A percentile compares a stretch with the other conserved stretches of the same genome.
Conservation (phyloP, 352 stramenopile genomes). For the Pythium utonaiense region DNA sequence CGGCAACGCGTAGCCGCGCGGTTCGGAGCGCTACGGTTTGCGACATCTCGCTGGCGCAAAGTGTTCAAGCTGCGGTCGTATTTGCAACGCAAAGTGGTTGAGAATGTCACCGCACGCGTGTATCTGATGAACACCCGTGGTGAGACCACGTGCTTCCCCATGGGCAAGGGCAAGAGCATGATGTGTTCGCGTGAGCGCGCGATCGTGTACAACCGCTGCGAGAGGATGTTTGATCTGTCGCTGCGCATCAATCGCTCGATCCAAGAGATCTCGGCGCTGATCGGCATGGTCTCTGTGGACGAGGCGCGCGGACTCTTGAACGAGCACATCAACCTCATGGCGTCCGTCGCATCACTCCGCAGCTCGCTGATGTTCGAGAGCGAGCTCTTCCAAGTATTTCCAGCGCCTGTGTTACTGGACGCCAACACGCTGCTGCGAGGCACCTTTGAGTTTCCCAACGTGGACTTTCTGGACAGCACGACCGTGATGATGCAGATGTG, state of each 20-base stretch:
- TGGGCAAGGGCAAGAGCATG: slow-evolving; percentile 48
- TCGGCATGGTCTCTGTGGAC: slow-evolving; percentile 77
- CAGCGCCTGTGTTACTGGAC: slow-evolving; percentile 72
- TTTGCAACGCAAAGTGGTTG: slow-evolving; percentile 55
- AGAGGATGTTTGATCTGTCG: slow-evolving; percentile 85
- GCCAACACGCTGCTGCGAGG: slow-evolving; percentile 69
- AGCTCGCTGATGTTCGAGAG: slow-evolving; percentile 84
- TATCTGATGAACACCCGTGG: slow-evolving; percentile 83
- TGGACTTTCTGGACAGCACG: slow-evolving; percentile 59
- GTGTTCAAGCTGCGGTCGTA: slow-evolving; percentile 66
- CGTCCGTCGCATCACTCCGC: slow-evolving; percentile 67
- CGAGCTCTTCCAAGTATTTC: slow-evolving; percentile 82
- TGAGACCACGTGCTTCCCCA: slow-evolving; percentile 63
- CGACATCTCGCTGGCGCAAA: slow-evolving; percentile 50
- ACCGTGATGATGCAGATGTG: slow-evolving; percentile 87
- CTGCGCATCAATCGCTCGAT: slow-evolving; percentile 86
- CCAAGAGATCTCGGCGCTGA: slow-evolving; percentile 82
- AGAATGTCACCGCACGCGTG: slow-evolving; percentile 56
- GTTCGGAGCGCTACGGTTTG: slow-evolving; percentile 54
- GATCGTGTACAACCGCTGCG: slow-evolving; percentile 79
- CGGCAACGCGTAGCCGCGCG: slow-evolving; percentile 42
- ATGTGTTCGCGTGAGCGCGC: slow-evolving; percentile 79
- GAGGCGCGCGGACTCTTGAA: slow-evolving; percentile 74
- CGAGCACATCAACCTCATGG: slow-evolving; percentile 83
- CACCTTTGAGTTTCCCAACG: slow-evolving; percentile 45